Evolutionary conservation across 1,284 basidiomycete genomes (phyloP).

Genomic region (Ganoderma lucidum): DNA sequence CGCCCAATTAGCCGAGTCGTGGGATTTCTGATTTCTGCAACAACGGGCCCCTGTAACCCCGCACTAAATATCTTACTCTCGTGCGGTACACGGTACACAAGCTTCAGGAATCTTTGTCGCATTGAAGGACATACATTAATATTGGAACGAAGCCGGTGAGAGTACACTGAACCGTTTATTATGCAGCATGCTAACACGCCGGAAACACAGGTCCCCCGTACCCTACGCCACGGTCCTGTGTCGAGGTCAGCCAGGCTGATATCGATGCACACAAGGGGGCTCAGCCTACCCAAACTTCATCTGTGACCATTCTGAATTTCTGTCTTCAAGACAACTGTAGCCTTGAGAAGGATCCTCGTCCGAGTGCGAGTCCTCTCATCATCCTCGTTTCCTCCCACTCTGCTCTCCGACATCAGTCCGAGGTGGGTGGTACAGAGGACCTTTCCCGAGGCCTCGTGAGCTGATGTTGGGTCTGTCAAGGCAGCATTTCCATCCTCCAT

Average conservation of each 20-base stretch:
- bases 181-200: background rate
- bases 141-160: background rate
- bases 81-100: too few relatives aligned
- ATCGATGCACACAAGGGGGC: background rate
- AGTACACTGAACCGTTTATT: background rate
- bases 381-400: slow-evolving; percentile 24
- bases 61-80: too few relatives aligned
- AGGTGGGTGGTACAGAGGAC: slow-evolving; percentile 49
- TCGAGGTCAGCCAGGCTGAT: background rate
- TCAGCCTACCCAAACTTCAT: background rate
- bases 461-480: slow-evolving; percentile 26
- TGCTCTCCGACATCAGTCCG: slow-evolving; percentile 42
- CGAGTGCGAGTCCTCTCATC: slow-evolving; percentile 21
- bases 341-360: slow-evolving; percentile 37
- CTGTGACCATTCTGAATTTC: background rate
- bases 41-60: too few relatives aligned
- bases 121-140: background rate
- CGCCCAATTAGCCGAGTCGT: background rate
- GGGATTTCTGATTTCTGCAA: background rate
- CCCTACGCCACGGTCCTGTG: too few relatives aligned
- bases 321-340: slow-evolving; percentile 41
- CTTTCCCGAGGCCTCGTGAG: slow-evolving; percentile 13
- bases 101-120: background rate
- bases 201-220: background rate
- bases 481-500: slow-evolving; percentile 54